Evolutionary conservation across 805 yeast genomes (phyloP), one percentile per base, ranked within the genome.

Genomic region (Ogataea salicorniae): DNA sequence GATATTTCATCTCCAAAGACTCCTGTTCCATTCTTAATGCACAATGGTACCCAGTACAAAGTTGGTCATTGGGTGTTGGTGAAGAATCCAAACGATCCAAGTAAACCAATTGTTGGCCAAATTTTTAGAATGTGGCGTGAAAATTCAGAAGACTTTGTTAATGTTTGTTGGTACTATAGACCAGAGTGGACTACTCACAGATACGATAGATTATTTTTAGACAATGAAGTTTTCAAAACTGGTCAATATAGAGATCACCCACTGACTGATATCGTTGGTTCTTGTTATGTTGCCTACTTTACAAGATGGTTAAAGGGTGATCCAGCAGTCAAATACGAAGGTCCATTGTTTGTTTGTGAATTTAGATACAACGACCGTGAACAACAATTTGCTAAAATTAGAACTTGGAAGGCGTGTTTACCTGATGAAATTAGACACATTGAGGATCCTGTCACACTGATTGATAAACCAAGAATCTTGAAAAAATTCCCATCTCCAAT

Each of bases 161-260:
- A 94, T 63, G 96, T 88, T 37, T 94, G 98, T 72, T 94, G 98
- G 99, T 94, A 92, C 68, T 85, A 88, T 61, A 81, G 98, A 57
- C 97, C 99, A 1, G 98, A 94, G 65, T 97, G 95, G 74, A 94
- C 99, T 0, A 95, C 94, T 40, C 99, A 94, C 67, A 79, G 95
- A 57, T 84, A 76, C 39, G 98, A 94, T 68, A 75, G 96, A 60
- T 69, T 90, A 47, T 94, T 94, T 65, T 88, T 87, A 69, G 89
- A 84, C 56, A 90, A 94, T 63, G 99, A 94, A 70, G 98, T 94
- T 34, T 89, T 92, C 67, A 94, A 94, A 68, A 85, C 97, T 1
- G 97, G 97, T 42, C 97, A 92, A 71, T 94, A 92, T 69, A 79
- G 97, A 63, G 97, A 94, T 66, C 99, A 94, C 67, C 70, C 82